Evolutionary conservation across 441 rosid species (phyloP).

Genomic region (Populus hybrid): DNA sequence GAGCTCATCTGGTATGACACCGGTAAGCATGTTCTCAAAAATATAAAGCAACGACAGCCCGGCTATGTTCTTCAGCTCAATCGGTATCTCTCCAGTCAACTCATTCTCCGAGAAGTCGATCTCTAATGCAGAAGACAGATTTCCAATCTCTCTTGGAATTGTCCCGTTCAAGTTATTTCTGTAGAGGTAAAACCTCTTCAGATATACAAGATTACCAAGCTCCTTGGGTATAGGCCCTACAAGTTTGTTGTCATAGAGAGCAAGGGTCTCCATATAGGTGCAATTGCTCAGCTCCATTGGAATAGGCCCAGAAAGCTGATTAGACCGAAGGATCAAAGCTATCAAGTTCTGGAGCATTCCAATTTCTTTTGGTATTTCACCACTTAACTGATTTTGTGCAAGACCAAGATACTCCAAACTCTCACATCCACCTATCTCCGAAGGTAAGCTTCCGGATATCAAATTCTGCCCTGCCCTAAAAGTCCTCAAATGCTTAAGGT

Average conservation of each 20-base stretch:
- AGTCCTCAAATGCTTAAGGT: constrained; percentile 50
- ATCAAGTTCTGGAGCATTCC: constrained; percentile 62
- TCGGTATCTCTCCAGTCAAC: constrained; percentile 71
- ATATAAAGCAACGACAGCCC: constrained; percentile 68
- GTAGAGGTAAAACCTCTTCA: constrained; percentile 59
- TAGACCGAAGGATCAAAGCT: constrained; percentile 69
- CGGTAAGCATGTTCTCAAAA: constrained; percentile 69
- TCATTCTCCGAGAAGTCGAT: constrained; percentile 88
- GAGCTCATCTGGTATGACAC: constrained; percentile 75
- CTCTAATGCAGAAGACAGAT: constrained; percentile 57
- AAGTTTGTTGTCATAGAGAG: constrained; percentile 77
- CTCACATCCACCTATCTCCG: constrained; percentile 67
- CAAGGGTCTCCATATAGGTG: constrained; percentile 53
- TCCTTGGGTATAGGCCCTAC: constrained; percentile 65
- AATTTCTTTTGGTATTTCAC: constrained; percentile 71
- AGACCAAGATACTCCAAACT: constrained; percentile 72
- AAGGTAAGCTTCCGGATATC: constrained; percentile 77
- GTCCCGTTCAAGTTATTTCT: constrained; percentile 73
- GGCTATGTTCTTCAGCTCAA: constrained; percentile 57
- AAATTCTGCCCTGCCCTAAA: constrained; percentile 88
- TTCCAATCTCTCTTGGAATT: constrained; percentile 77
- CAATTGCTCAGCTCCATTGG: constrained; percentile 79
- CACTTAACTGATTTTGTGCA: constrained; percentile 72
- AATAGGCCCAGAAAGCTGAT: constrained; percentile 66
- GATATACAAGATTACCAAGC: constrained; percentile 51